Conservation (phyloP, 257 asterid genomes). For the Euphrasia confusa region DNA sequence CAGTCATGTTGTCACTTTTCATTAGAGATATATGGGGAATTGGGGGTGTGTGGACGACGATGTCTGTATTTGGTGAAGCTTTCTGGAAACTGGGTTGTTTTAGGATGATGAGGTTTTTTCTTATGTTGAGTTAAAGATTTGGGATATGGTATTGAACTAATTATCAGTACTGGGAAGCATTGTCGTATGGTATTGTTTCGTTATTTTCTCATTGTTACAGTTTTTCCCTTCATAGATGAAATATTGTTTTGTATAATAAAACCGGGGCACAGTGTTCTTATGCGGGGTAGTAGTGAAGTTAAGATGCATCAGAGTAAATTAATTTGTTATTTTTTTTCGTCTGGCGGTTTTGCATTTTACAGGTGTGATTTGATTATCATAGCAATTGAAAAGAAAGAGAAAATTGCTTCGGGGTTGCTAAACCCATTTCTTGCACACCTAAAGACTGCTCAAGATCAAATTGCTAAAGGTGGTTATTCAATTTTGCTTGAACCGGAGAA, state of each 20-base stretch:
- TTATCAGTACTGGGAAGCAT: background rate
- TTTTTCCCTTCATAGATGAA: too few relatives aligned
- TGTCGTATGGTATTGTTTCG: background rate
- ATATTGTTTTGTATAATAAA: too few relatives aligned
- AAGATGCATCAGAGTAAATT: background rate
- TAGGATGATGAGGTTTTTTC: background rate
- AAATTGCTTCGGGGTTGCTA: constrained; percentile 63
- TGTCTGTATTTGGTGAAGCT: background rate
- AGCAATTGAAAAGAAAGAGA: constrained; percentile 64
- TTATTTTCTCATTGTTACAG: background rate
- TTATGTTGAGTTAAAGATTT: background rate
- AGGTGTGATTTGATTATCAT: constrained; percentile 47
- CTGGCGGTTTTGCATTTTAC: constrained; percentile 12
- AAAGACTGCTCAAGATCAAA: constrained; percentile 60
- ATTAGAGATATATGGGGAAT: background rate
- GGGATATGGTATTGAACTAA: background rate
- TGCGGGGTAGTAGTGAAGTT: too few relatives aligned
- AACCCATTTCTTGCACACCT: constrained; percentile 67
- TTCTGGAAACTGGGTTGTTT: constrained; percentile 9
- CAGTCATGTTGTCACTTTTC: constrained; percentile 9
- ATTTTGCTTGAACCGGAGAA: constrained; percentile 45
- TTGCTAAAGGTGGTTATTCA: constrained; percentile 69
- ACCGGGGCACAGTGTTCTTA: too few relatives aligned
- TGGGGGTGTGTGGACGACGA: background rate
- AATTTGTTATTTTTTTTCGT: constrained; percentile 8